A percentile compares a stretch with the other conserved stretches of the same genome.
phyloP scores from a whole-genome alignment of 225 moss, liverwort and hornwort species.

The Bryum argenteum region DNA sequence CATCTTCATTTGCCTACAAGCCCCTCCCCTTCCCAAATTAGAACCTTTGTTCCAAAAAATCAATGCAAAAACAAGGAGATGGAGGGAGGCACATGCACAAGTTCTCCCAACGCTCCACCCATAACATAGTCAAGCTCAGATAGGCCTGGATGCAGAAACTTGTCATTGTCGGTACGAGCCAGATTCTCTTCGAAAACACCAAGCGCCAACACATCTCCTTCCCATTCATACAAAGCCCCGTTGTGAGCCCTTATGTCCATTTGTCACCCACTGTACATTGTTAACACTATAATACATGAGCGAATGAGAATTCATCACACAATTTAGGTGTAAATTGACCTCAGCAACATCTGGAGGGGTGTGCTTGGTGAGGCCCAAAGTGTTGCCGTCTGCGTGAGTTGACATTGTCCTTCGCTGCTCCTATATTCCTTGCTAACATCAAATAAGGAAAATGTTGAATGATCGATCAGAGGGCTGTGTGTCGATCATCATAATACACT shows the following conservation, averaged over 20 bases:
- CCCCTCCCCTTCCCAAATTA: conserved; percentile 23
- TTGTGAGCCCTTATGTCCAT: conserved; percentile 69
- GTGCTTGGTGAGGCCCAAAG: conserved; percentile 64
- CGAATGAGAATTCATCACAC: not conserved
- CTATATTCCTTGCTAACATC: conserved; percentile 3
- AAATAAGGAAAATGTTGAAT: conserved; percentile 12
- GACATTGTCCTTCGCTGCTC: conserved; percentile 42
- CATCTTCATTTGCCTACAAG: conserved; percentile 63
- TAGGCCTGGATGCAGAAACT: conserved; percentile 52
- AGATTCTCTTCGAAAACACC: conserved; percentile 67
- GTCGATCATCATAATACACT: conserved; percentile 17
- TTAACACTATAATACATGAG: not conserved
- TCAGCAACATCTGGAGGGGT: conserved; percentile 63
- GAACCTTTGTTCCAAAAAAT: not conserved
- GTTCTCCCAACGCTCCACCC: conserved; percentile 62
- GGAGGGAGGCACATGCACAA: conserved; percentile 42
- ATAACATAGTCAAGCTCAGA: conserved; percentile 63
- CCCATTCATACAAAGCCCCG: conserved; percentile 61
- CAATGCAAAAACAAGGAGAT: conserved; percentile 5
- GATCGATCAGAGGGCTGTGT: not conserved
- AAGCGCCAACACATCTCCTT: conserved; percentile 63
- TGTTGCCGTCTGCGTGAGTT: conserved; percentile 56
- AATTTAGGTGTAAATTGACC: conserved; percentile 30
- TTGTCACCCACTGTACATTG: conserved; percentile 25
- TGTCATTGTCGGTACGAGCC: conserved; percentile 49